phyloP scores from a whole-genome alignment of 768 basidiomycete genomes.

The Cubamyces sp. region DNA sequence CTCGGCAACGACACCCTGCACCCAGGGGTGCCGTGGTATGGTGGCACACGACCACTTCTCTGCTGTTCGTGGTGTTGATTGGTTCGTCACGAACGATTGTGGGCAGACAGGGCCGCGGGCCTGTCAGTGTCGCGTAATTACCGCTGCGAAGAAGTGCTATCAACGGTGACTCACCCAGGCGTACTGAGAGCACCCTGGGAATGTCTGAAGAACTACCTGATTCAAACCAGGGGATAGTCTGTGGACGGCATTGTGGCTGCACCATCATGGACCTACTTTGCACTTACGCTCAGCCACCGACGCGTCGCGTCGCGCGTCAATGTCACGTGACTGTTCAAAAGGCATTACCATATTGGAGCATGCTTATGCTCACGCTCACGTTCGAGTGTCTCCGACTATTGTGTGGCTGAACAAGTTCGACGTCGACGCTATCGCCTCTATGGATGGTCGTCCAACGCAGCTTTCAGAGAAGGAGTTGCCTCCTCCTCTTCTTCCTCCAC shows the following conservation, averaged over 20 bases:
- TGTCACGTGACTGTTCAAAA: constrained; percentile 22
- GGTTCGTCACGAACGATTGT: background rate
- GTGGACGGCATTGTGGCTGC: too few species aligned
- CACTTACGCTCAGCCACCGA: background rate
- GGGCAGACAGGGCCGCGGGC: background rate
- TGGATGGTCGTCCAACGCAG: constrained; percentile 12
- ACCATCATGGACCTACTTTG: background rate
- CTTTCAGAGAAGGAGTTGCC: constrained; percentile 13
- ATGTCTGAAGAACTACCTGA: too few species aligned
- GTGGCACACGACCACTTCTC: constrained; percentile 22
- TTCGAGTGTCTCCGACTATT: constrained; percentile 2
- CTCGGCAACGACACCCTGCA: constrained; percentile 3
- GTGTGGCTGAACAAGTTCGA: background rate
- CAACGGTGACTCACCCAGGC: too few species aligned
- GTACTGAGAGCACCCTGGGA: too few species aligned
- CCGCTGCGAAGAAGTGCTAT: too few species aligned
- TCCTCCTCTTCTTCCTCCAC: constrained; percentile 5
- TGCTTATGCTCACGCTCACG: background rate
- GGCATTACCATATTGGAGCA: constrained; percentile 4
- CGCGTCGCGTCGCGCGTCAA: constrained; percentile 11
- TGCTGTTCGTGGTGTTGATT: background rate
- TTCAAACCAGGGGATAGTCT: too few species aligned
- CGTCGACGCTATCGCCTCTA: constrained; percentile 12
- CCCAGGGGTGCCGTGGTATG: constrained; percentile 2
- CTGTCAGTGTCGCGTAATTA: background rate